Base-by-base conservation (phyloP, 345 rosid species). In the Eucalyptus shirleyi region DNA sequence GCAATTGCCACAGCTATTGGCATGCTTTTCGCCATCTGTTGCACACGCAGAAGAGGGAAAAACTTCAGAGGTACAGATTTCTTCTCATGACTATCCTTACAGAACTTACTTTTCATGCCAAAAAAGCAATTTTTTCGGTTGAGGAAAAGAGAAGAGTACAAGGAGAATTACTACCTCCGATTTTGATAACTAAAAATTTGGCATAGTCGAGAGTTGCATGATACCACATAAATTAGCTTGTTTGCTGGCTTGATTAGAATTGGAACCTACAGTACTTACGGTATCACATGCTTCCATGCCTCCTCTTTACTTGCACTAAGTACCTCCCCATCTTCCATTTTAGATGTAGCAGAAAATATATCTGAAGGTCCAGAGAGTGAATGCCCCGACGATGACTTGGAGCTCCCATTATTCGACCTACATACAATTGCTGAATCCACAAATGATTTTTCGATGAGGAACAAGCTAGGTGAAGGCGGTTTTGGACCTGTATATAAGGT, bases 381-480 rank as follows among this genome's bases (percentile, higher is more conserved):
- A 18, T 3, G 2, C 55, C 85, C 85, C 2, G 49, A 82, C 1
- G 80, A 83, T 80, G 89, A 88, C 65, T 50, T 89, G 42, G 89
- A 89, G 86, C 89, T 87, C 42, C 88, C 91, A 49, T 18, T 47
- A 86, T 49, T 85, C 21, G 90, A 69, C 56, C 62, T 69, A 4
- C 30, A 9, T 69, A 86, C 90, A 30, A 37, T 90, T n/a, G 86
- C 62, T 65, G 49, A 72, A 6, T 92, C 93, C 72, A 88, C 91
- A 23, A n/a, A 86, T 32, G 67, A 89, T 86, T 93, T 94, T 88
- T 93, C 90, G 4, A 17, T 7, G 16, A 18, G 19, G 87, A 92
- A 92, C 9, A 92, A 91, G 88, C 90, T 91, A 30, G 90, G 91
- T 28, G 89, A 94, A 89, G 95, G 95, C 6, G 93, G 93, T 5